Conservation (phyloP, 306 rosid species). For the Fragaria nilgerrensis region DNA sequence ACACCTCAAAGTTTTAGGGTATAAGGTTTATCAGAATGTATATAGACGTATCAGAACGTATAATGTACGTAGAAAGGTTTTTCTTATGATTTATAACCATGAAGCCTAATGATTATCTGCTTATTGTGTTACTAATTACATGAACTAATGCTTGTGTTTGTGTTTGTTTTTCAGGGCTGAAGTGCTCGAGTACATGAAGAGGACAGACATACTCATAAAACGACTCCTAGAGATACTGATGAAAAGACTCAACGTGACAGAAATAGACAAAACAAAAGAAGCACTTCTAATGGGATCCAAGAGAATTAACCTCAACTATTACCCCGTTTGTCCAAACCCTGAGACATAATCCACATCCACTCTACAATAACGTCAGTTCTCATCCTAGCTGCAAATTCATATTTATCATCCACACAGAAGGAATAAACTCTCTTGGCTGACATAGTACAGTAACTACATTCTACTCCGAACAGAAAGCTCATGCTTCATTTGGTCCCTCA, state of each 20-base stretch:
- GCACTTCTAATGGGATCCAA: conserved; percentile 45
- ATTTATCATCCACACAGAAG: not conserved
- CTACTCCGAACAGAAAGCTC: conserved; percentile 58
- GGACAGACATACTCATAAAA: conserved; percentile 33
- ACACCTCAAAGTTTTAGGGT: no score
- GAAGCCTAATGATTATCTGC: not conserved
- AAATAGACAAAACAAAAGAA: conserved; percentile 37
- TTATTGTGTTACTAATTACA: not conserved
- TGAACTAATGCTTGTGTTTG: not conserved
- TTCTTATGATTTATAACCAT: no score
- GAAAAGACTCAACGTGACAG: conserved; percentile 37
- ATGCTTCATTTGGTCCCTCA: conserved; percentile 74
- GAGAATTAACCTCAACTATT: conserved; percentile 51
- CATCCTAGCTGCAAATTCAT: not conserved
- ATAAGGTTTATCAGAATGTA: no score
- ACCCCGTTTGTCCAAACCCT: conserved; percentile 54
- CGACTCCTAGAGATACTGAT: conserved; percentile 34
- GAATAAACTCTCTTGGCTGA: not conserved
- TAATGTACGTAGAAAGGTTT: no score
- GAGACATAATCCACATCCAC: conserved; percentile 14
- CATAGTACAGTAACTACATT: conserved; percentile 29
- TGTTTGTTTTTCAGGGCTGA: conserved; percentile 24
- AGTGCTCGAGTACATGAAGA: conserved; percentile 52
- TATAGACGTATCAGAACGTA: no score
- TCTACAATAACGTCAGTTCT: not conserved